phyloP scores from a whole-genome alignment of 2,329 filamentous ascomycete genomes.

The Fusarium sterilihyphosum region DNA sequence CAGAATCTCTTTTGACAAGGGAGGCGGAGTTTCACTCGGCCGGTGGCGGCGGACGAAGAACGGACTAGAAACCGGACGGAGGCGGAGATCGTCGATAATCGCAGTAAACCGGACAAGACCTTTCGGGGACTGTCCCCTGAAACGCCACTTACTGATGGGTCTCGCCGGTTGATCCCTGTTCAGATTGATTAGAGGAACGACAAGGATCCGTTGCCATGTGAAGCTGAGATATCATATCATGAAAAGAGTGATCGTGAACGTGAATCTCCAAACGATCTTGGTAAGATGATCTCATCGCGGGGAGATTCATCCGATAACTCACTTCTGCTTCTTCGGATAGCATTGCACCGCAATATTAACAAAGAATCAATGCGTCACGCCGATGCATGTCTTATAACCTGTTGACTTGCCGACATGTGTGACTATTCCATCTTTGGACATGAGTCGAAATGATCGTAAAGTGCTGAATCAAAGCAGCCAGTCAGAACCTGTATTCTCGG shows the following conservation, averaged over 20 bases:
- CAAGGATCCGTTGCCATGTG: background rate
- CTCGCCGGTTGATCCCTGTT: background rate
- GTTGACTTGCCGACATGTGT: background rate
- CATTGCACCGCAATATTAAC: background rate
- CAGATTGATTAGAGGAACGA: background rate
- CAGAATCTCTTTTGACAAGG: background rate
- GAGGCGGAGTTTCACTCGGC: background rate
- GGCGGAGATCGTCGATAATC: background rate
- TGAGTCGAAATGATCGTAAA: constrained; percentile 19
- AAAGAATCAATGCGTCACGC: constrained; percentile 8
- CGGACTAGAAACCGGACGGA: background rate
- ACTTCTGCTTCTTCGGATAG: background rate
- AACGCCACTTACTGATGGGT: background rate
- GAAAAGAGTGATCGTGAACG: background rate
- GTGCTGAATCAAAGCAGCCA: background rate
- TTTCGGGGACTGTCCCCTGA: background rate
- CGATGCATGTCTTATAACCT: background rate
- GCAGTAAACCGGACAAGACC: background rate
- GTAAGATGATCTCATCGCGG: background rate
- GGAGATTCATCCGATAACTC: background rate
- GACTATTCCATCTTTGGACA: background rate
- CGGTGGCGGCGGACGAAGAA: background rate
- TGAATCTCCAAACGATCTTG: background rate
- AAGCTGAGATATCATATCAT: background rate
- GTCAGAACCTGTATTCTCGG: background rate